These are phyloP conservation scores for Solanum stenotomum DNA, from an alignment of 257 asterid genomes.

Conservation along the genomic window DNA sequence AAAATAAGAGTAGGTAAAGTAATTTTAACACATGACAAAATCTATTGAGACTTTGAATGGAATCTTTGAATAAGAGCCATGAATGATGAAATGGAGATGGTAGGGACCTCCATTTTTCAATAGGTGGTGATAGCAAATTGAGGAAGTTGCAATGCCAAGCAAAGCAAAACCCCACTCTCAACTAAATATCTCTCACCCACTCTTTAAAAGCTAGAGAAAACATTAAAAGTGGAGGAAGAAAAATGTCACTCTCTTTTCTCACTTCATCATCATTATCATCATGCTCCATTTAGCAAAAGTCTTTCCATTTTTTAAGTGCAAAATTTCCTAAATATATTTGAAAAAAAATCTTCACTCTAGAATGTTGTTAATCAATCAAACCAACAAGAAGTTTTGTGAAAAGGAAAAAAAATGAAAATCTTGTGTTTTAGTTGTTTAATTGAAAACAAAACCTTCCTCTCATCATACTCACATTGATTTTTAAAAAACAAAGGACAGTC, in stretches of 20 bases:
- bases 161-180: conserved; percentile 20
- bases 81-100: conserved; percentile 10
- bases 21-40: not conserved
- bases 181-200: conserved; percentile 27
- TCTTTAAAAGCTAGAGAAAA: not conserved
- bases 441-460: not conserved
- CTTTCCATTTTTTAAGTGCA: not conserved
- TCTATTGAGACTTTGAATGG: not conserved
- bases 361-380: not conserved
- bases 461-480: not conserved
- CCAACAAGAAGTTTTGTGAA: not conserved
- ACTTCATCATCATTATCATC: conserved; percentile 12
- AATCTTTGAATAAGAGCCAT: not conserved
- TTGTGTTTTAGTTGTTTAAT: not conserved
- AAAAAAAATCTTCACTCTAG: not conserved
- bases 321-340: not conserved
- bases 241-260: conserved; percentile 1
- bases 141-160: conserved; percentile 46
- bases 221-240: conserved; percentile 1
- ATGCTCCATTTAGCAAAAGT: not conserved
- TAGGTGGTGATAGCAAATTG: conserved; percentile 34
- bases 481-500: too few relatives aligned
- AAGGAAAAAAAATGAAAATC: not conserved
- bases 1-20: not conserved
- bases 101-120: conserved; percentile 34